phyloP scores from a whole-genome alignment of 192 early-diverging fungal species.

The Entophlyctis helioformis region DNA sequence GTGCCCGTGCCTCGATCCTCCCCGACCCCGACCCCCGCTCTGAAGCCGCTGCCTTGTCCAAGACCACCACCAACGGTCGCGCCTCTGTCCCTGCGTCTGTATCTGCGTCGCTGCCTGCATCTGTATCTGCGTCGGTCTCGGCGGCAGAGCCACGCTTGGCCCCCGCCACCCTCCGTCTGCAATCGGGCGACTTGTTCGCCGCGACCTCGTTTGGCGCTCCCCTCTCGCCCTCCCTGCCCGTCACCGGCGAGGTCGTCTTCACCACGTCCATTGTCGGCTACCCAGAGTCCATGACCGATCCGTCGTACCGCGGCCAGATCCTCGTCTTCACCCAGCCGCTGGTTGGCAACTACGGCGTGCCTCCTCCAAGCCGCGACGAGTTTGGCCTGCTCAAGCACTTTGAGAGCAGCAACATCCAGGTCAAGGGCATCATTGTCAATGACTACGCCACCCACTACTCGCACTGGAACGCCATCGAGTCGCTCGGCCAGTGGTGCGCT shows the following conservation, averaged over 20 bases:
- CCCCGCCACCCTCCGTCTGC: constrained; percentile 63
- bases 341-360: constrained; percentile 95
- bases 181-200: constrained; percentile 68
- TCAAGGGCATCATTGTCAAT: constrained; percentile 74
- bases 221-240: constrained; percentile 21
- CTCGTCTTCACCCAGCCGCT: constrained; percentile 93
- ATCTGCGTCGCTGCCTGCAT: too few species aligned
- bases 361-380: constrained; percentile 54
- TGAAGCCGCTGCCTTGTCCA: constrained; percentile 42
- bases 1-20: constrained; percentile 7
- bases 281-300: constrained; percentile 96
- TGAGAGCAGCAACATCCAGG: constrained; percentile 77
- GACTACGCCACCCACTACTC: constrained; percentile 87
- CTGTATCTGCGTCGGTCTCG: constrained; percentile 16
- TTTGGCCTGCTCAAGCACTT: constrained; percentile 79
- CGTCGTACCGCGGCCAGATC: constrained; percentile 93
- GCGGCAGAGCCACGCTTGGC: constrained; percentile 24
- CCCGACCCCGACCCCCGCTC: constrained; percentile 15
- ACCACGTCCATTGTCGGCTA: constrained; percentile 92
- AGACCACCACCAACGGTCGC: constrained; percentile 14
- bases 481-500: constrained; percentile 78
- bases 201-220: constrained; percentile 82
- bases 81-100: constrained; percentile 4
- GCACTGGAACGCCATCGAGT: constrained; percentile 89
- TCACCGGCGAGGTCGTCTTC: constrained; percentile 87